Evolutionary conservation across 176 grass and related monocot species (phyloP).

Genomic region (Hyparrhenia diplandra): DNA sequence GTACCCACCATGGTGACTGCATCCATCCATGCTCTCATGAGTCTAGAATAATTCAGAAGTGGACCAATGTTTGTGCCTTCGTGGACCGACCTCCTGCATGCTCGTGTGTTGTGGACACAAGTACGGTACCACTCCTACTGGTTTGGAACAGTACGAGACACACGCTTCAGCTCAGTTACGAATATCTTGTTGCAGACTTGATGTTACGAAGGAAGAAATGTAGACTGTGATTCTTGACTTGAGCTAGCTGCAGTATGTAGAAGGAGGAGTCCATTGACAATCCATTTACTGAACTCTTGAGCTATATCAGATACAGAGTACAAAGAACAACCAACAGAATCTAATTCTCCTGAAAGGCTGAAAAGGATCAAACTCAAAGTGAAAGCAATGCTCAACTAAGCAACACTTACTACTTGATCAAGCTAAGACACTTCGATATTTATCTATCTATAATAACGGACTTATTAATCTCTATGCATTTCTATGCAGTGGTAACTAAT

Average conservation of each 20-base stretch:
- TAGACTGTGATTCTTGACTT: background rate
- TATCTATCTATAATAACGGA: background rate
- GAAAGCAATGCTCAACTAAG: background rate
- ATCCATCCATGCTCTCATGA: background rate
- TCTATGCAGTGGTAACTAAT: background rate
- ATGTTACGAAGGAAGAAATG: no score
- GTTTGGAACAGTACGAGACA: background rate
- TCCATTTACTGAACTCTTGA: background rate
- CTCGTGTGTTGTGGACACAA: background rate
- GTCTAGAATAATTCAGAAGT: conserved; percentile 22
- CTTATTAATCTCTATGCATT: background rate
- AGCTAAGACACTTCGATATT: conserved; percentile 6
- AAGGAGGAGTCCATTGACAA: background rate
- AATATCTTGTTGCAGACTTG: background rate
- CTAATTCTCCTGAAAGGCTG: background rate
- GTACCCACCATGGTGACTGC: background rate
- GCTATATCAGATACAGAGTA: conserved; percentile 1
- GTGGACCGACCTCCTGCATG: background rate
- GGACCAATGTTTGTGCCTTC: background rate
- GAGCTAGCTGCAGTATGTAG: background rate
- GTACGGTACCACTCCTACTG: background rate
- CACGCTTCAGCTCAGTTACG: background rate
- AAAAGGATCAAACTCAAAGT: background rate
- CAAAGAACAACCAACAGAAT: background rate
- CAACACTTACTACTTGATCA: conserved; percentile 7